Evolutionary conservation across 768 basidiomycete species (phyloP).

Genomic region (Crepidotus variabilis): DNA sequence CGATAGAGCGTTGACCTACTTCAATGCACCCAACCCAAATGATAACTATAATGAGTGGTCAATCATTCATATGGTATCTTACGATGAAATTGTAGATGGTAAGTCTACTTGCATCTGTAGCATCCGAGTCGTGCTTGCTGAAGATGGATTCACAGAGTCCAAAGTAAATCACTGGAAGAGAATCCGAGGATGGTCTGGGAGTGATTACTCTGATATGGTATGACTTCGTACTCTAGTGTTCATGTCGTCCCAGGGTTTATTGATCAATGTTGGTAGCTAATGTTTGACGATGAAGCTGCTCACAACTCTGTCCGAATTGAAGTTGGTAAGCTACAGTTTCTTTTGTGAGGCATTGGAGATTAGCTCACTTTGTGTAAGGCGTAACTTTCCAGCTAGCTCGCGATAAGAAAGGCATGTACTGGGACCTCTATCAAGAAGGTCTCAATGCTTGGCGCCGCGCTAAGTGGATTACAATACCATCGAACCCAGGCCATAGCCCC

Average conservation of each 20-base stretch:
- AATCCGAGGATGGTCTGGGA: neutral
- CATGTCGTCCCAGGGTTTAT: neutral
- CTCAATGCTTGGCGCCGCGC: neutral
- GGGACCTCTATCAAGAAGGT: neutral
- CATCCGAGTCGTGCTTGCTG: neutral
- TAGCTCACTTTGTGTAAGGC: neutral
- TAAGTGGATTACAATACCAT: neutral
- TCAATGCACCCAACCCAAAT: neutral
- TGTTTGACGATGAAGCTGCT: neutral
- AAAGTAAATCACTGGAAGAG: neutral
- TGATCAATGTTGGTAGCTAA: neutral
- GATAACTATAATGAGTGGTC: neutral
- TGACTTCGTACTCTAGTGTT: neutral
- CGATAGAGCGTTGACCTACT: neutral
- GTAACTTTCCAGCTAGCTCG: neutral
- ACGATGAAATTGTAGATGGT: neutral
- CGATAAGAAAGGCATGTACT: neutral
- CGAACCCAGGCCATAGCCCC: neutral
- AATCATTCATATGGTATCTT: neutral
- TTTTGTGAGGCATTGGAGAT: neutral
- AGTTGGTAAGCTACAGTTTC: neutral
- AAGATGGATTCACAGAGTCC: neutral
- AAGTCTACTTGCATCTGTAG: neutral
- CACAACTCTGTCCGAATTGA: neutral
- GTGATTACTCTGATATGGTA: conserved; percentile 1